A percentile compares a stretch with the other conserved stretches of the same genome.
phyloP scores from a whole-genome alignment of 352 stramenopile species.

The Globisporangium parvum region DNA sequence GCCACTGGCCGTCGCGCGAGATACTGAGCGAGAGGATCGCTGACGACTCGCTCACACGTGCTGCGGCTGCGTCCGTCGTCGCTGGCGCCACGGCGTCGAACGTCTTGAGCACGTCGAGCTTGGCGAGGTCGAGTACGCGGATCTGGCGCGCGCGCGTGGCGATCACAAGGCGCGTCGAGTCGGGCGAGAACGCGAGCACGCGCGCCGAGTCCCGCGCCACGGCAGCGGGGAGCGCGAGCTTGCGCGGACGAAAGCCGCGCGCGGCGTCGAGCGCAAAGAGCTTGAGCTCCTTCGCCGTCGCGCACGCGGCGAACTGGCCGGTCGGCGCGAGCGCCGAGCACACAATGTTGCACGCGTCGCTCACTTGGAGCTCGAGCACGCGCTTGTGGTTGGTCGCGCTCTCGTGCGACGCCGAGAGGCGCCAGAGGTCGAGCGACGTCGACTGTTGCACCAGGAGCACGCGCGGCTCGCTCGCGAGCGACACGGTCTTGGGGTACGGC shows the following conservation, averaged over 20 bases:
- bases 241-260: slow-evolving; percentile 44
- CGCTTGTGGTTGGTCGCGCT: slow-evolving; percentile 50
- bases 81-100: slow-evolving; percentile 34
- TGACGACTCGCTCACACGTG: slow-evolving; percentile 14
- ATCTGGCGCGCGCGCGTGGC: slow-evolving; percentile 60
- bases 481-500: slow-evolving; percentile 64
- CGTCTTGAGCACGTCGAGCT: slow-evolving; percentile 72
- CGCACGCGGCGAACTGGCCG: slow-evolving; percentile 82
- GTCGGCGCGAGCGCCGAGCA: slow-evolving; percentile 82
- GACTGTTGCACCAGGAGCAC: slow-evolving; percentile 72
- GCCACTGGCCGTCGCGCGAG: slow-evolving; percentile 77
- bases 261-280: slow-evolving; percentile 74
- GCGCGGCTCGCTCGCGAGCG: slow-evolving; percentile 57
- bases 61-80: neutral
- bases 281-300: slow-evolving; percentile 81
- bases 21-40: slow-evolving; percentile 67
- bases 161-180: slow-evolving; percentile 71
- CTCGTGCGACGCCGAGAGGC: slow-evolving; percentile 27
- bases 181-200: slow-evolving; percentile 69
- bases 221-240: slow-evolving; percentile 35
- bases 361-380: slow-evolving; percentile 75
- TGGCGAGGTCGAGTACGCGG: slow-evolving; percentile 62
- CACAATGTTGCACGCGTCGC: slow-evolving; percentile 64
- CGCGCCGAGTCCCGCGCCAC: slow-evolving; percentile 38
- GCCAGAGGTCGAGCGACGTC: slow-evolving; percentile 70